Percentiles rank a stretch among this genome's conserved stretches.
These are phyloP conservation scores for Colletotrichum salicis DNA, from an alignment of 2,329 filamentous ascomycete species.

Conservation along the genomic window DNA sequence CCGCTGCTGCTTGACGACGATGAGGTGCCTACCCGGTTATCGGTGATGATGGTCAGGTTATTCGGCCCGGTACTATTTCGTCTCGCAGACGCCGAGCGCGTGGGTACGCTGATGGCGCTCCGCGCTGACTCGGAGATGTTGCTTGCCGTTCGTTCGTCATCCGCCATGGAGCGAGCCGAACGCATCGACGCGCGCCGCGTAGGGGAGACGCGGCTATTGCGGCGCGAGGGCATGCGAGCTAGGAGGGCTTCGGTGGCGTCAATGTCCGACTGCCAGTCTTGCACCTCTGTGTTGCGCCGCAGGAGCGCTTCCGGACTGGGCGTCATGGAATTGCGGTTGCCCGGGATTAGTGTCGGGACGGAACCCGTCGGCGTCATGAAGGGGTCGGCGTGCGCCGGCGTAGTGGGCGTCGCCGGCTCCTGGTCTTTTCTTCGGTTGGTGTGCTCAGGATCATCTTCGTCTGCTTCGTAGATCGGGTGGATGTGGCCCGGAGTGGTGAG, in stretches of 20 bases:
- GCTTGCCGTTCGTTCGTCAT: conserved; percentile 65
- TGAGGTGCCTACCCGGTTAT: conserved; percentile 28
- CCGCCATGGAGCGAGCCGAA: conserved; percentile 46
- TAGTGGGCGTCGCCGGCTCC: conserved; percentile 47
- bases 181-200: conserved; percentile 50
- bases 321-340: conserved; percentile 48
- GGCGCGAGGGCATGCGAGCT: conserved; percentile 52
- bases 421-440: conserved; percentile 37
- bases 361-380: conserved; percentile 57
- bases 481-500: conserved; percentile 52
- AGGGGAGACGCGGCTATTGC: conserved; percentile 50
- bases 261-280: conserved; percentile 67
- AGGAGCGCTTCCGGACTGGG: conserved; percentile 53
- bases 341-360: conserved; percentile 41
- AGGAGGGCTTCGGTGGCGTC: conserved; percentile 65
- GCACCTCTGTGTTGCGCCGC: conserved; percentile 61
- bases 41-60: conserved; percentile 37
- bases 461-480: conserved; percentile 69
- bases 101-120: conserved; percentile 52
- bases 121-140: conserved; percentile 66
- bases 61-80: conserved; percentile 18
- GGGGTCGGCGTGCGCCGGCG: conserved; percentile 56
- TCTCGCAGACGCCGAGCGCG: conserved; percentile 44
- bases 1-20: conserved; percentile 54
- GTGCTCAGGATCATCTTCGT: conserved; percentile 59